Evolutionary conservation across 768 basidiomycete genomes (phyloP), one percentile per base, ranked within the genome.

Genomic region (Phaeotremella skinneri): DNA sequence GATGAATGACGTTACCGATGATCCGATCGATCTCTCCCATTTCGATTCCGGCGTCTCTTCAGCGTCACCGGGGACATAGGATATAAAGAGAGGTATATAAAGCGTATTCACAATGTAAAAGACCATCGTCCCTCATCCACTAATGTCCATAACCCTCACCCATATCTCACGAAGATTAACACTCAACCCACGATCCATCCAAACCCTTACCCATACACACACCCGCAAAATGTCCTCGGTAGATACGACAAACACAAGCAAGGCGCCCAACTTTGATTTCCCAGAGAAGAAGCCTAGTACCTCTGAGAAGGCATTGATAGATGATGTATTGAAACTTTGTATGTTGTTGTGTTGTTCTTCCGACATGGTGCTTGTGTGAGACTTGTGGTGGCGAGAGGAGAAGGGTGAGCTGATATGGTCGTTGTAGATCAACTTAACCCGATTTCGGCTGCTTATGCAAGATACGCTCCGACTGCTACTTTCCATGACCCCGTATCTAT

Each of bases 401-500:
- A 48, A 1, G 5, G 14, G 27, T 11, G 49, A 3, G 29, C 50
- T 50, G 27, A 56, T 27, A 2, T n/a, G 14, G 32, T 13, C 13
- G 2, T 32, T 21, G 20, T 54, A 73, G 71, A 74, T 55, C 68
- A 71, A 53, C 64, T 74, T 25, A 66, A 70, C 52, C 72, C 72
- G 43, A 52, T 74, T 57, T 53, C 66, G 11, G 34, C 59, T 2
- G 68, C 72, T 7, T 74, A 69, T 59, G 68, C 68, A 11, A 57
- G 66, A 48, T 74, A 74, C 54, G 58, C 61, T 47, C 47, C 56
- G 5, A 55, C 52, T 0, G 74, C 74, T 0, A 49, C 58, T 31
- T 76, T 76, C 57, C 70, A 72, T 47, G 74, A 76, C 57, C 74
- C 74, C 1, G 65, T 76, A 55, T 68, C 68, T 32, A 54, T 70